phyloP scores from a whole-genome alignment of 768 basidiomycete species.

The Pulveroboletus sp. region DNA sequence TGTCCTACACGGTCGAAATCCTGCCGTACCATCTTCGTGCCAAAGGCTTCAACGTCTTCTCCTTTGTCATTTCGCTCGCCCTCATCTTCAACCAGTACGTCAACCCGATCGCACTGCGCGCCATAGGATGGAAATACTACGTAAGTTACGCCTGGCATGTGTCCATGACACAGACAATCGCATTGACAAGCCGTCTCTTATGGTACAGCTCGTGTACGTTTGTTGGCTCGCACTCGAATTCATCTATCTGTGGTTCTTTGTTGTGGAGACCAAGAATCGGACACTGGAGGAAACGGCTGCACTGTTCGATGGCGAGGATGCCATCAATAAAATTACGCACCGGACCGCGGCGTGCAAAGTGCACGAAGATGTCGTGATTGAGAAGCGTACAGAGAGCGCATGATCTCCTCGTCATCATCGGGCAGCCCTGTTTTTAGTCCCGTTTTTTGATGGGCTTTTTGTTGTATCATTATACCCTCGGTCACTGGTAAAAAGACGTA shows the following conservation, averaged over 20 bases:
- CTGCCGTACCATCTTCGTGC: slow-evolving; percentile 78
- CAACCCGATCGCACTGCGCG: slow-evolving; percentile 71
- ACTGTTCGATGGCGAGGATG: slow-evolving; percentile 69
- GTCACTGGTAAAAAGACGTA: not conserved
- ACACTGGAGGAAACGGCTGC: slow-evolving; percentile 80
- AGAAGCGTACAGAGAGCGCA: slow-evolving; percentile 16
- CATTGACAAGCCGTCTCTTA: not conserved
- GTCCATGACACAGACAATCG: not conserved
- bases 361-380: slow-evolving; percentile 10
- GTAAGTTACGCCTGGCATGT: slow-evolving; percentile 28
- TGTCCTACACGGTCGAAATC: slow-evolving; percentile 87
- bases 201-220: slow-evolving; percentile 56
- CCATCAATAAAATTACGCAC: slow-evolving; percentile 33
- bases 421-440: not conserved
- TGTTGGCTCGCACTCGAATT: slow-evolving; percentile 65
- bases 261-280: slow-evolving; percentile 68
- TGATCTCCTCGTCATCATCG: slow-evolving; percentile 1
- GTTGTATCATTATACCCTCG: not conserved
- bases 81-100: slow-evolving; percentile 89
- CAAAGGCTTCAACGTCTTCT: slow-evolving; percentile 82
- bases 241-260: slow-evolving; percentile 60
- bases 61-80: slow-evolving; percentile 68
- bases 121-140: slow-evolving; percentile 74
- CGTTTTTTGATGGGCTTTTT: not conserved
- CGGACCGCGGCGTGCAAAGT: slow-evolving; percentile 19